These are phyloP conservation scores for Phyllachora maydis DNA, from an alignment of 2,329 filamentous ascomycete genomes.

Conservation along the genomic window DNA sequence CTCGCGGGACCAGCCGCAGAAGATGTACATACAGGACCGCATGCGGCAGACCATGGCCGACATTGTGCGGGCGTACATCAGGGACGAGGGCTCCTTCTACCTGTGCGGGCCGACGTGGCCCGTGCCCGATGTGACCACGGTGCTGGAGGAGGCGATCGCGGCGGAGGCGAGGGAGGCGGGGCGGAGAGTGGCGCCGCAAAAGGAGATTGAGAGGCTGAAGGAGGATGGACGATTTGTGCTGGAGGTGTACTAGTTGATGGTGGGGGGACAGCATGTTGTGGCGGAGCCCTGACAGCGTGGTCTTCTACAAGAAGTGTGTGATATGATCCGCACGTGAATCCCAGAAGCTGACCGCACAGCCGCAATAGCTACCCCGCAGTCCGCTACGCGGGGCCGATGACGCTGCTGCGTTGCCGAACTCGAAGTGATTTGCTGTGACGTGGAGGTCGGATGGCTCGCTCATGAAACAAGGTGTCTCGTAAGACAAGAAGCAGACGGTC, in stretches of 20 bases:
- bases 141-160: constrained; percentile 81
- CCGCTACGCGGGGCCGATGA: too few relatives aligned
- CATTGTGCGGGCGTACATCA: constrained; percentile 71
- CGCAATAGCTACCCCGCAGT: too few relatives aligned
- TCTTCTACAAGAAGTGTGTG: not conserved
- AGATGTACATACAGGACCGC: constrained; percentile 98
- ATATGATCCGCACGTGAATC: not conserved
- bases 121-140: constrained; percentile 86
- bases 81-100: constrained; percentile 83
- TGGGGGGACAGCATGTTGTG: not conserved
- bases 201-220: constrained; percentile 96
- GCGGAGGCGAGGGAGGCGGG: constrained; percentile 46
- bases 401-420: too few relatives aligned
- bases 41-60: constrained; percentile 77
- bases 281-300: not conserved
- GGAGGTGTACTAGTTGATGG: constrained; percentile 71
- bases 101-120: constrained; percentile 97
- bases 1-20: constrained; percentile 88
- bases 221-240: constrained; percentile 86
- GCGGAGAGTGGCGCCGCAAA: constrained; percentile 67
- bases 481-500: too few relatives aligned
- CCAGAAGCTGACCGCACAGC: constrained; percentile 1
- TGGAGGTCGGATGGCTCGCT: too few relatives aligned
- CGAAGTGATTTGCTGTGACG: too few relatives aligned
- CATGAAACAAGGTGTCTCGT: too few relatives aligned